Percentiles rank a stretch among this genome's conserved stretches.
These are phyloP conservation scores for Salvia sclarea DNA, from an alignment of 305 asterid genomes.

Conservation along the genomic window DNA sequence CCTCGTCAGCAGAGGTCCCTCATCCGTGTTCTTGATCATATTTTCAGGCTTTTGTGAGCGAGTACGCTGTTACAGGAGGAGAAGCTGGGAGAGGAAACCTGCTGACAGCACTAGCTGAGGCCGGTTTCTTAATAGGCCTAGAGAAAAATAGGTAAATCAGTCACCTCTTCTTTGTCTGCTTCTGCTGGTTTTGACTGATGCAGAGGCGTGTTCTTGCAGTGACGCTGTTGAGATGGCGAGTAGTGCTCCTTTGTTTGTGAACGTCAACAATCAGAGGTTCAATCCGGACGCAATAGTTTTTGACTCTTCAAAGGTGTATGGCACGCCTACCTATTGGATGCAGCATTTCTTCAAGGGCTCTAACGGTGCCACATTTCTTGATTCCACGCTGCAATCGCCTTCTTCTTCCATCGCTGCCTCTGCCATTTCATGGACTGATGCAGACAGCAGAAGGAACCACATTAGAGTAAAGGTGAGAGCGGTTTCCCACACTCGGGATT, in stretches of 20 bases:
- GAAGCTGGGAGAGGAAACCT: constrained; percentile 89
- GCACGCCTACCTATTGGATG: constrained; percentile 98
- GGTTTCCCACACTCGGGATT: neutral
- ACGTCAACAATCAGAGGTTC: constrained; percentile 77
- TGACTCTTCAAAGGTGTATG: constrained; percentile 68
- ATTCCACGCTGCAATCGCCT: constrained; percentile 54
- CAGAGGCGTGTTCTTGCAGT: constrained; percentile 45
- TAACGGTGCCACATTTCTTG: constrained; percentile 75
- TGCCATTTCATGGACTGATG: constrained; percentile 61
- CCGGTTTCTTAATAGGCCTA: constrained; percentile 76
- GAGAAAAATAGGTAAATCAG: constrained; percentile 62
- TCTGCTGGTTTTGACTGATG: neutral
- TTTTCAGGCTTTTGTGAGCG: constrained; percentile 85
- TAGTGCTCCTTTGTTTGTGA: constrained; percentile 86
- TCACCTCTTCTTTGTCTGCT: neutral
- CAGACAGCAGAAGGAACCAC: constrained; percentile 43
- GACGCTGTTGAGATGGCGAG: constrained; percentile 88
- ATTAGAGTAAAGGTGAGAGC: constrained; percentile 56
- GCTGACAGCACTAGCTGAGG: constrained; percentile 84
- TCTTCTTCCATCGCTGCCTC: constrained; percentile 61
- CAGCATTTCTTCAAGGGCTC: constrained; percentile 83
- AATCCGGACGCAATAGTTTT: constrained; percentile 91
- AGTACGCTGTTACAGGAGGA: constrained; percentile 74
- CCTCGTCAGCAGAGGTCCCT: neutral
- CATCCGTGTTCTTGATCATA: neutral